phyloP scores from a whole-genome alignment of 352 stramenopile species.

The Thraustochytrium aureum region DNA sequence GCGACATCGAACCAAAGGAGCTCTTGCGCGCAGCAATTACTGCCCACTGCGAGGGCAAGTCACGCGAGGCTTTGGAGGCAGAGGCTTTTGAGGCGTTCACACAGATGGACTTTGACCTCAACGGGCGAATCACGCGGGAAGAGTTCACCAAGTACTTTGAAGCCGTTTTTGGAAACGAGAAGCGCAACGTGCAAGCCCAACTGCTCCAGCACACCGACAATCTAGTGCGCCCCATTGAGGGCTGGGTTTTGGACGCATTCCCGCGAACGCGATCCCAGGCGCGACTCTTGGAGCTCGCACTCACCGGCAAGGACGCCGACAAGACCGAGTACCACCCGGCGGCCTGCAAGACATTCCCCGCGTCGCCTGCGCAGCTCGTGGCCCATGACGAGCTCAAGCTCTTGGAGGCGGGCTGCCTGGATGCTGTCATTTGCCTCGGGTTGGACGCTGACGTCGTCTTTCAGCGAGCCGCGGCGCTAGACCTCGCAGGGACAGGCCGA shows the following conservation, averaged over 20 bases:
- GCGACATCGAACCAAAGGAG: conserved; percentile 47
- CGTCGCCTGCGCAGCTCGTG: neutral
- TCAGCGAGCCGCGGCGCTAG: neutral
- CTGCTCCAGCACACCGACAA: neutral
- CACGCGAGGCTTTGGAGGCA: conserved; percentile 13
- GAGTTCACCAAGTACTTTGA: conserved; percentile 37
- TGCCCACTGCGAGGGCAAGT: conserved; percentile 45
- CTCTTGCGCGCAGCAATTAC: conserved; percentile 15
- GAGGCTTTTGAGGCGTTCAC: conserved; percentile 41
- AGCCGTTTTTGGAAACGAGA: conserved; percentile 35
- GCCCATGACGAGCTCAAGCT: neutral
- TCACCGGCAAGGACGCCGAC: conserved; percentile 31
- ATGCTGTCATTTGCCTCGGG: neutral
- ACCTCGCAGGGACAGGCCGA: neutral
- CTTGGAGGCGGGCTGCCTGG: neutral
- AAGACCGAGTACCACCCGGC: conserved; percentile 16
- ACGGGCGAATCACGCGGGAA: conserved; percentile 42
- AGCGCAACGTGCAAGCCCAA: neutral
- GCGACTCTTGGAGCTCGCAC: conserved; percentile 10
- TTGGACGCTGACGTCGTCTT: neutral
- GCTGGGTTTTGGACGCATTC: conserved; percentile 44
- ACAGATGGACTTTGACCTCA: conserved; percentile 50
- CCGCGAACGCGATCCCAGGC: conserved; percentile 5
- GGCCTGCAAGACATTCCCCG: neutral
- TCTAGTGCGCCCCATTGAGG: neutral